These are phyloP conservation scores for Fusarium fujikuroi DNA, from an alignment of 2,329 filamentous ascomycete genomes.

Conservation along the genomic window DNA sequence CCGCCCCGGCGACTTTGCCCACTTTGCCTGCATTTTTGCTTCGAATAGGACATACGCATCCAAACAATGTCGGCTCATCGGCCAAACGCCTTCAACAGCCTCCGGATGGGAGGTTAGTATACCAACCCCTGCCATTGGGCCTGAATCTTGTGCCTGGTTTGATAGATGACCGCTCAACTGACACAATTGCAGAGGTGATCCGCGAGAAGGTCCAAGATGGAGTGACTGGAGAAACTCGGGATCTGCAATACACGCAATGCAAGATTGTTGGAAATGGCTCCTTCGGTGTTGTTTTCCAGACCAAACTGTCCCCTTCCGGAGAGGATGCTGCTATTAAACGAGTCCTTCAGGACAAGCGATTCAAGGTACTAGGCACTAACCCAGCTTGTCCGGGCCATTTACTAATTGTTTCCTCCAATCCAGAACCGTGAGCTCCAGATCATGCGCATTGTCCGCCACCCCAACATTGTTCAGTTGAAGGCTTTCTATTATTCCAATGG, in stretches of 20 bases:
- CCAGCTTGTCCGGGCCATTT: neutral
- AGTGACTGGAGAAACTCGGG: conserved; percentile 93
- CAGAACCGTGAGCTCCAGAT: conserved; percentile 99
- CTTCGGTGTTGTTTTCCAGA: conserved; percentile 99
- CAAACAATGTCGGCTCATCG: conserved; percentile 85
- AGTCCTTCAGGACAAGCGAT: conserved; percentile 98
- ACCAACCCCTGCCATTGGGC: conserved; percentile 19
- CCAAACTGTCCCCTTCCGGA: conserved; percentile 95
- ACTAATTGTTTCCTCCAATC: conserved; percentile 27
- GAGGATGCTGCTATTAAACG: conserved; percentile 99
- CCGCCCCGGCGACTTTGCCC: conserved; percentile 37
- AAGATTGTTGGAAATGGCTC: conserved; percentile 99
- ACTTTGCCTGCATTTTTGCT: conserved; percentile 43
- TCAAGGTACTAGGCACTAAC: conserved; percentile 76
- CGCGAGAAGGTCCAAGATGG: conserved; percentile 99
- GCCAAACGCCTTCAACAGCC: conserved; percentile 84
- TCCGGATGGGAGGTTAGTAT: conserved; percentile 96
- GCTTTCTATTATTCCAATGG: conserved; percentile 99
- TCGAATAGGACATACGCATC: conserved; percentile 42
- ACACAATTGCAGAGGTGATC: conserved; percentile 79
- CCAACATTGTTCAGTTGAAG: conserved; percentile 98
- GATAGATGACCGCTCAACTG: conserved; percentile 15
- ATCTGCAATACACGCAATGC: conserved; percentile 98
- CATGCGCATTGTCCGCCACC: conserved; percentile 98
- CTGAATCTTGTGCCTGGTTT: neutral